Base-by-base conservation (phyloP, 2,329 filamentous ascomycete genomes). In the Fonsecaea nubica region DNA sequence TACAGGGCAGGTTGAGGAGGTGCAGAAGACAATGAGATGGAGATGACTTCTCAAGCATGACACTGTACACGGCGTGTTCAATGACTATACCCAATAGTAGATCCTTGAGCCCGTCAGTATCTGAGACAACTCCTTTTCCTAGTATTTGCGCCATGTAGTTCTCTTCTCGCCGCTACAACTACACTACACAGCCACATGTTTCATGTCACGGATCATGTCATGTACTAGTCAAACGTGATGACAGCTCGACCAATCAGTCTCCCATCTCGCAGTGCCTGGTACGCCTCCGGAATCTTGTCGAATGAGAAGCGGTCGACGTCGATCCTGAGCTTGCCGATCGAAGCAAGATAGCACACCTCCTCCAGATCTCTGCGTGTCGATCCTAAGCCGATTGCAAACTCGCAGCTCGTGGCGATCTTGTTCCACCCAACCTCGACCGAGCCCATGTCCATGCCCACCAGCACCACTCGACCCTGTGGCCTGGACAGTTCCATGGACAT, bases 371-470 rank as follows among this genome's bases (percentile, higher is more conserved):
- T 54, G 15, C 65, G 40, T n/a, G 65, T 68, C 25, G 65, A 68
- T 2, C 65, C 68, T 7, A 70, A 40, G 15, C 48, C 55, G 25
- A 67, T 64, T 32, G 65, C 62, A 63, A 70, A 70, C 18, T 65
- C 59, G 42, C 65, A 70, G 48, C 64, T 65, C 30, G 68, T 70
- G 1, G 68, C 65, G 55, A 70, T 68, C 58, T 62, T 66, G 21
- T 64, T 64, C 67, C 67, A 69, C n/a, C 68, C 68, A 5, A 70
- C 54, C 36, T 54, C 53, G 7, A 66, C 56, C 18, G 57, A 63
- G 9, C 68, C 68, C 58, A 63, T 66, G 4, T 68, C 40, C 65
- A 69, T 64, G n/a, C 67, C 67, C 8, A 67, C 64, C 6, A 69
- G 36, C 15, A 67, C 64, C 13, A 69, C 38, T 12, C 65, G 45